Conservation (phyloP, 345 rosid species). For the Microthlaspi erraticum region DNA sequence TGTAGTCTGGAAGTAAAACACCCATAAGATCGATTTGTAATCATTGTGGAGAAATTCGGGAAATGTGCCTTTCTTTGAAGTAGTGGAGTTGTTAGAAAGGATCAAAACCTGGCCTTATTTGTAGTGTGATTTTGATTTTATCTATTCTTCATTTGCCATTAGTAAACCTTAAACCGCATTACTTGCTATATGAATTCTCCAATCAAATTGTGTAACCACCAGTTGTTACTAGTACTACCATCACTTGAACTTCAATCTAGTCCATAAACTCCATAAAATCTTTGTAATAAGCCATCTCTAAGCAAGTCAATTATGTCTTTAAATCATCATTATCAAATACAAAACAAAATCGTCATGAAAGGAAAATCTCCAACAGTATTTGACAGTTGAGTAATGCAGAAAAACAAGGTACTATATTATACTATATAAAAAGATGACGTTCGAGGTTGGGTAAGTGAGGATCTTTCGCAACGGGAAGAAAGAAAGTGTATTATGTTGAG, state of each 20-base stretch:
- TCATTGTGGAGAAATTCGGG: conserved; percentile 20
- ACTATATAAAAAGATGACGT: conserved; percentile 20
- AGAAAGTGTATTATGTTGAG: background rate
- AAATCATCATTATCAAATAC: background rate
- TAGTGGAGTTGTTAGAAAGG: conserved; percentile 24
- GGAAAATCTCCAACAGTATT: conserved; percentile 27
- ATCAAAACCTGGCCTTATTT: conserved; percentile 15
- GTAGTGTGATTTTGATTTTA: conserved; percentile 43
- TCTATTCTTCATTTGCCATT: conserved; percentile 27
- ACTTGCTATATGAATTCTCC: conserved; percentile 13
- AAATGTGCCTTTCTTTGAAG: conserved; percentile 20
- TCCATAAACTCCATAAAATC: no score
- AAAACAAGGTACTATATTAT: conserved; percentile 2
- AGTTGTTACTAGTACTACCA: background rate
- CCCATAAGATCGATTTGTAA: conserved; percentile 37
- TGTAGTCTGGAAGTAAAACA: conserved; percentile 13
- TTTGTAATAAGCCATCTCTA: no score
- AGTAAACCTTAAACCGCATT: background rate
- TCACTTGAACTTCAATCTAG: no score
- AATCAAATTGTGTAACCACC: conserved; percentile 5
- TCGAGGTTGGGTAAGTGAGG: background rate
- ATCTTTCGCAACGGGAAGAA: conserved; percentile 6
- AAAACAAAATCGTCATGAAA: conserved; percentile 8
- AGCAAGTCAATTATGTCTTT: background rate
- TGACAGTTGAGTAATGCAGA: conserved; percentile 3